Evolutionary conservation across 1,139 yeast genomes (phyloP), one percentile per base, ranked within the genome.

Genomic region (Candida sp.): DNA sequence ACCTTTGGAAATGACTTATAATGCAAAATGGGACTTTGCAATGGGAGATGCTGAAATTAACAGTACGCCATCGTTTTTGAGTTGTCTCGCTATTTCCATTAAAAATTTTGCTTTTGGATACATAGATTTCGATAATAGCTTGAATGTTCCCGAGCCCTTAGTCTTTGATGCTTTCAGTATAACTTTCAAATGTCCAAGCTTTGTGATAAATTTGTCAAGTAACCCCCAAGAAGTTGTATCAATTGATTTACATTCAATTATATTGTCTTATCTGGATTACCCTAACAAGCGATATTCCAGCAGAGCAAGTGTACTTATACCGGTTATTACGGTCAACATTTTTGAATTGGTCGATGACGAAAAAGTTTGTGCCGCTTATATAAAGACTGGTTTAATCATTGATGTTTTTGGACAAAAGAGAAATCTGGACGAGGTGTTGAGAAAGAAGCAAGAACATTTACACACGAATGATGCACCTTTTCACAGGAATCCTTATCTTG

Each of bases 11-110:
- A 87, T 93, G 1, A 88, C 97, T 0, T 93, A 88, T 57, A 82
- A 79, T 51, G 90, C 97, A 57, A 84, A 87, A 49, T 93, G 98
- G 98, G 91, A 87, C 50, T 79, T 91, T 51, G 80, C 79, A 27
- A 61, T 86, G 2, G 95, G 90, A 7, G 70, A 69, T 4, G 65
- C 90, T 12, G 48, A 56, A 1, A 66, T 87, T 12, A 75, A 81
- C 47, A 77, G 89, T 1, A 67, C 75, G 3, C 69, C 83, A 0
- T 56, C 57, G 2, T 75, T 84, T 38, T 41, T 83, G 1, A 70
- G 67, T 29, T 74, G 77, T 0, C 56, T 88, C 5, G 55, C 55
- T 0, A 61, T 73, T 4, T 68, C 82, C 0, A 53, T 76, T 1
- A 49, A 61, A 1, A 78, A 80, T 21, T 68, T 88, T 44, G 81